Conservation (phyloP, 1,284 basidiomycete genomes). For the Albatrellus sp. region DNA sequence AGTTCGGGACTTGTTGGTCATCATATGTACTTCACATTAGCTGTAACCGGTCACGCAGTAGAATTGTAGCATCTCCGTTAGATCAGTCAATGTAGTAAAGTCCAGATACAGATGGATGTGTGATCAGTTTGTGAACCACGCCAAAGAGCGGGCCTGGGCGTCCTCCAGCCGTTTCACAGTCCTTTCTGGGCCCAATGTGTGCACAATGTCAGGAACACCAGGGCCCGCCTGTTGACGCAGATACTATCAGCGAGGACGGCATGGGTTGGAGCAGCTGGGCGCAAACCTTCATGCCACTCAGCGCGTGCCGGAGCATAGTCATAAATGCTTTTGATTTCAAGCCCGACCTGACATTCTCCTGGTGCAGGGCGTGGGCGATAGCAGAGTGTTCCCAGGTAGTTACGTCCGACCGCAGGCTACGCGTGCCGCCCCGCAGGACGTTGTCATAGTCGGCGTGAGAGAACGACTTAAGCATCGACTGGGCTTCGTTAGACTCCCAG, state of each 20-base stretch:
- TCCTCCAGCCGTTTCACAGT: slow-evolving; percentile 19
- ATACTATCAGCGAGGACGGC: neutral
- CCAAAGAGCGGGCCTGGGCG: slow-evolving; percentile 6
- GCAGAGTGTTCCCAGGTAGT: slow-evolving; percentile 7
- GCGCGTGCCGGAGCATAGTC: slow-evolving; percentile 60
- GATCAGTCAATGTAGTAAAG: too few relatives aligned
- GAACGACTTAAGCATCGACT: slow-evolving; percentile 38
- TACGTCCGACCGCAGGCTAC: neutral
- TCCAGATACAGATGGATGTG: neutral
- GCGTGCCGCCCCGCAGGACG: slow-evolving; percentile 4
- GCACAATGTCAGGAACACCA: slow-evolving; percentile 30
- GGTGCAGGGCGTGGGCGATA: slow-evolving; percentile 6
- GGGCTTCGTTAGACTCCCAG: slow-evolving; percentile 40
- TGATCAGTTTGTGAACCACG: slow-evolving; percentile 6
- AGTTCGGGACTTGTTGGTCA: neutral
- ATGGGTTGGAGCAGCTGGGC: neutral
- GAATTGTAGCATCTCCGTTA: neutral
- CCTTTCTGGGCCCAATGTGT: slow-evolving; percentile 27
- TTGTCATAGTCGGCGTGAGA: slow-evolving; percentile 12
- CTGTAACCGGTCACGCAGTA: neutral
- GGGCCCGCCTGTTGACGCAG: slow-evolving; percentile 29
- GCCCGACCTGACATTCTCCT: slow-evolving; percentile 22
- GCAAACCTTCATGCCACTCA: slow-evolving; percentile 69
- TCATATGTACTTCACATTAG: neutral
- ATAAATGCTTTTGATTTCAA: slow-evolving; percentile 48